Base-by-base conservation (phyloP, 2,329 filamentous ascomycete genomes). In the Trichoderma sp. region DNA sequence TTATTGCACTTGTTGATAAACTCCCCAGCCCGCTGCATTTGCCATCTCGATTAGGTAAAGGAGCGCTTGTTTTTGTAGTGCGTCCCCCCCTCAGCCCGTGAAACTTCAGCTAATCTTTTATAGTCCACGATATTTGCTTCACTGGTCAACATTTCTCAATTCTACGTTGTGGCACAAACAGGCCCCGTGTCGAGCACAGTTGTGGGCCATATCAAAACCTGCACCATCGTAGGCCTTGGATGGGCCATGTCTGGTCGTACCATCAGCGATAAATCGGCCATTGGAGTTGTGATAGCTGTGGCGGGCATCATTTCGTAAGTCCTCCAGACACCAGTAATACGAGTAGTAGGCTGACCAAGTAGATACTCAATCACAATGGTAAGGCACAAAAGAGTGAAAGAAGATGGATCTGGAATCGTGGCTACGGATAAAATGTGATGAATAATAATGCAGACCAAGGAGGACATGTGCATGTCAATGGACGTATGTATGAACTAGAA, bases 171-270 rank as follows among this genome's bases (percentile, higher is more conserved):
- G 52, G 86, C 85, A 3, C 84, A 87, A 74, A 86, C 85, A 0
- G 87, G 88, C 0, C 85, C 88, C 0, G 87, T 90, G 4, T 87
- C 87, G 8, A 89, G 87, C 71, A 89, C 88, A 0, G 87, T 90
- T 1, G 87, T 90, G 17, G 88, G 87, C 0, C 87, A 90, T 72
- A 79, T 89, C 39, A 90, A 90, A 78, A 90, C 87, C 0, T 89
- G 87, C 72, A 84, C 84, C 5, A 89, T 90, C 70, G 87, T 90
- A n/a, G 83, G 84, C 19, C 77, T 90, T 5, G 87, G 88, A 34
- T 90, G 88, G 88, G 79, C 81, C 67, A 81, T 79, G 0, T 87
- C 84, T 12, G 84, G 86, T 9, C 79, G 86, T n/a, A 81, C 83
- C 10, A 82, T 87, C 32, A 82, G 83, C 15, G 86, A 88, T 73